Conservation (phyloP, 495 filamentous ascomycete genomes). For the Talaromyces ruber region DNA sequence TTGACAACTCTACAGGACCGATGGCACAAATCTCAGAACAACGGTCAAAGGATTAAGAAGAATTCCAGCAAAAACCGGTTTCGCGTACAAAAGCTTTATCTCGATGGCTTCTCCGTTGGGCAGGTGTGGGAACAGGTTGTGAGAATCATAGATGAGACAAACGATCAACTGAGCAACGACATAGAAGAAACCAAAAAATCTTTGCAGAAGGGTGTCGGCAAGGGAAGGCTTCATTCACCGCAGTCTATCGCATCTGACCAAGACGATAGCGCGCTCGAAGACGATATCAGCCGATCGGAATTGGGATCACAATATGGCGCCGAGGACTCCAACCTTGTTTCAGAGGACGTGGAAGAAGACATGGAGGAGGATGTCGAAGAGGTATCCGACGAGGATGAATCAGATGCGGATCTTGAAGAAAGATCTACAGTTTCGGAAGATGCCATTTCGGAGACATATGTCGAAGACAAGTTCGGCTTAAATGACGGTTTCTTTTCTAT, state of each 20-base stretch:
- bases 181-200: not conserved
- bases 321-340: not conserved
- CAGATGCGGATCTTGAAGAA: slow-evolving; percentile 4
- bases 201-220: not conserved
- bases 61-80: slow-evolving; percentile 31
- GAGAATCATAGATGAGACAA: slow-evolving; percentile 58
- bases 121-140: slow-evolving; percentile 94
- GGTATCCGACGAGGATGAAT: slow-evolving; percentile 11
- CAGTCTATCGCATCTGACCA: slow-evolving; percentile 9
- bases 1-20: slow-evolving; percentile 56
- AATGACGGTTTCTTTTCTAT: slow-evolving; percentile 99
- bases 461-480: slow-evolving; percentile 54
- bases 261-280: slow-evolving; percentile 17
- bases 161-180: slow-evolving; percentile 35
- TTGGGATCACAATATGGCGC: not conserved
- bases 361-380: slow-evolving; percentile 15
- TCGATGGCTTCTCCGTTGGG: slow-evolving; percentile 76
- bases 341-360: slow-evolving; percentile 12
- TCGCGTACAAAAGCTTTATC: slow-evolving; percentile 68
- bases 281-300: slow-evolving; percentile 11
- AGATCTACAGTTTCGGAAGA: slow-evolving; percentile 1
- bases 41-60: slow-evolving; percentile 53
- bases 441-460: slow-evolving; percentile 25
- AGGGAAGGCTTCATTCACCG: not conserved
- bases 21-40: slow-evolving; percentile 49